Evolutionary conservation across 1,139 yeast species (phyloP).

Genomic region (Debaryomyces coudertii): DNA sequence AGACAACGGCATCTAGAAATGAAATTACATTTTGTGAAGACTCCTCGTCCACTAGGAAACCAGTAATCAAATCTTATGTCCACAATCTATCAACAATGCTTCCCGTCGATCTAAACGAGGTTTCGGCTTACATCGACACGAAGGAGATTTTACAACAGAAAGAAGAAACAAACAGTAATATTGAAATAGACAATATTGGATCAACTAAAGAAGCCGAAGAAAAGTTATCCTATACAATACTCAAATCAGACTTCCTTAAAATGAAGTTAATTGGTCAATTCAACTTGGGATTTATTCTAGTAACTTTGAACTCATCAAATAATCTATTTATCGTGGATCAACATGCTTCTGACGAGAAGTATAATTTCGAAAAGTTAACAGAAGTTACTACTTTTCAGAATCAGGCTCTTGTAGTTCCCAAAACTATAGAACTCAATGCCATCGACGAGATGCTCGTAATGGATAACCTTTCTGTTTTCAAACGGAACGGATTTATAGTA

Average conservation of each 20-base stretch:
- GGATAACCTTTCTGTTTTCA: slow-evolving; percentile 60
- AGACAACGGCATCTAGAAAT: slow-evolving; percentile 3
- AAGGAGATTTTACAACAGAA: background rate
- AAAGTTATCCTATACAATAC: slow-evolving; percentile 54
- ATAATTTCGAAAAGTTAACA: slow-evolving; percentile 74
- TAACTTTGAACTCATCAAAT: slow-evolving; percentile 39
- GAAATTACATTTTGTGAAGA: slow-evolving; percentile 3
- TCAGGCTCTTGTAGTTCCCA: slow-evolving; percentile 76
- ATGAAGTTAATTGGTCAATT: slow-evolving; percentile 92
- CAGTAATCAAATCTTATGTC: background rate
- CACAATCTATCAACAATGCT: slow-evolving; percentile 8
- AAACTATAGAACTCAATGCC: slow-evolving; percentile 64
- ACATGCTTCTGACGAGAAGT: slow-evolving; percentile 97
- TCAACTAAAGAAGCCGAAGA: slow-evolving; percentile 52
- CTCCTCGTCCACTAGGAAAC: background rate
- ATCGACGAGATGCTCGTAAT: slow-evolving; percentile 75
- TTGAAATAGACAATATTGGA: slow-evolving; percentile 23
- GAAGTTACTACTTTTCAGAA: slow-evolving; percentile 34
- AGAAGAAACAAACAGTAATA: background rate
- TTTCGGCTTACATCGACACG: background rate
- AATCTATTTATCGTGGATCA: slow-evolving; percentile 90
- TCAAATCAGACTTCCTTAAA: slow-evolving; percentile 62
- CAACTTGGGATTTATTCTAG: slow-evolving; percentile 86
- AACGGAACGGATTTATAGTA: slow-evolving; percentile 75
- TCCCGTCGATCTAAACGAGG: background rate